Base-by-base conservation (phyloP, 345 rosid species). In the Melastoma malabathricum region DNA sequence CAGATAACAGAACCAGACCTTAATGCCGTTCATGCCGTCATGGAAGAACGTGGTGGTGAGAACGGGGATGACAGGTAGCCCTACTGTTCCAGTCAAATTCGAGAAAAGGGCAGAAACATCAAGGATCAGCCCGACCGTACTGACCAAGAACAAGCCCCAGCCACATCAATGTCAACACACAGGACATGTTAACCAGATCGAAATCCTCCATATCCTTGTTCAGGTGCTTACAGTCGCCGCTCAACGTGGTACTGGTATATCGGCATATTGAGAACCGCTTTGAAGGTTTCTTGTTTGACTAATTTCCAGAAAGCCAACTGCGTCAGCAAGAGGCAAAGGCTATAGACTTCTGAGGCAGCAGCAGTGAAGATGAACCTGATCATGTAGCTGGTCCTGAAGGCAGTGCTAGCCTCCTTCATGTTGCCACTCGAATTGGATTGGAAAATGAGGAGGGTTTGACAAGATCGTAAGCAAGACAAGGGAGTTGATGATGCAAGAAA, bases 391-490 rank as follows among this genome's bases (percentile, higher is more conserved):
- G 3, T 44, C 19, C 56, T 67, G 0, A 73, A 15, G 43, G 57
- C 47, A 27, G 31, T 27, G 31, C 4, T 6, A 6, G 31, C 31
- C 31, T 3, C 6, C 6, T 27, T 27, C n/a, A n/a, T n/a, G 31
- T 27, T 15, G 18, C 20, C 50, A 4, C 59, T 38, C 0, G 72
- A 44, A 43, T 67, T 68, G 0, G 56, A 25, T 47, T 68, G 62
- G 13, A 65, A 64, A 3, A 64, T 77, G 0, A 81, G 64, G 38
- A 75, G 72, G 25, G 66, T 48, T 44, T n/a, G 82, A 78, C 17
- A 84, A 78, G 34, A 70, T 46, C 4, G 76, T 79, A 39, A 79
- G 75, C 44, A 84, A 73, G 51, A 75, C 59, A 2, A 71, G 18
- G 27, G 80, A 73, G 16, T 75, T 78, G 13, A 67, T 27, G 0